Percentiles rank a stretch among this genome's conserved stretches.
Conservation (phyloP, 2,329 filamentous ascomycete genomes). For the Aspergillus jensenii region DNA sequence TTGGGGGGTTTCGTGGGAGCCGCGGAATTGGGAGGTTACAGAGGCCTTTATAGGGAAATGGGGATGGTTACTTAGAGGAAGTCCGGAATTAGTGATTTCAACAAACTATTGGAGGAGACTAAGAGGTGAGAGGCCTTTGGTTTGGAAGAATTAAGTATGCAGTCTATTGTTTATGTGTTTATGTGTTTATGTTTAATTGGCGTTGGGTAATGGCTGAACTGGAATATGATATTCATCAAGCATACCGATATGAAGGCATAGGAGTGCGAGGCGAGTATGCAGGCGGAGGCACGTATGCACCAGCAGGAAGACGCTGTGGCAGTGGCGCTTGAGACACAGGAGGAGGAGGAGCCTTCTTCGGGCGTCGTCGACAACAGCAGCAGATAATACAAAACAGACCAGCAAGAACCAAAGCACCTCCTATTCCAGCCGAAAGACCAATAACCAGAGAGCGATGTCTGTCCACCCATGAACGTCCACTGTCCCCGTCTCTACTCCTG, state of each 20-base stretch:
- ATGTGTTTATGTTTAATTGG: too few relatives aligned
- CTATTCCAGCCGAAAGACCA: conserved; percentile 16
- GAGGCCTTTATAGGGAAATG: conserved; percentile 49
- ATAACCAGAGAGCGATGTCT: conserved; percentile 12
- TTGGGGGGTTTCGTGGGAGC: conserved; percentile 49
- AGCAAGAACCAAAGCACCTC: conserved; percentile 12
- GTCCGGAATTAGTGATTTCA: conserved; percentile 23
- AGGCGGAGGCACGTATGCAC: not conserved
- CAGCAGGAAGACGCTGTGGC: not conserved
- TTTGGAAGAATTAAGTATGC: conserved; percentile 6
- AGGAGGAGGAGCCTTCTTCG: not conserved
- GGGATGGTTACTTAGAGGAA: conserved; percentile 31
- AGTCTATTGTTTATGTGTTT: too few relatives aligned
- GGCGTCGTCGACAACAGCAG: conserved; percentile 11
- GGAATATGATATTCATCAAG: not conserved
- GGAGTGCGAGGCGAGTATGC: not conserved
- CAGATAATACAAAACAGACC: conserved; percentile 1
- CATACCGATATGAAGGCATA: not conserved
- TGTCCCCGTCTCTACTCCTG: not conserved
- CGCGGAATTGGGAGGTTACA: conserved; percentile 50
- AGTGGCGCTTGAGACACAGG: not conserved
- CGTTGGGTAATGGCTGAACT: not conserved
- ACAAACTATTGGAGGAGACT: conserved; percentile 28
- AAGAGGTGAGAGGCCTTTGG: conserved; percentile 25
- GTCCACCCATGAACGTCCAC: conserved; percentile 13